A percentile compares a stretch with the other conserved stretches of the same genome.
Conservation (phyloP, 2,329 filamentous ascomycete genomes). For the Apiospora saccharicola region DNA sequence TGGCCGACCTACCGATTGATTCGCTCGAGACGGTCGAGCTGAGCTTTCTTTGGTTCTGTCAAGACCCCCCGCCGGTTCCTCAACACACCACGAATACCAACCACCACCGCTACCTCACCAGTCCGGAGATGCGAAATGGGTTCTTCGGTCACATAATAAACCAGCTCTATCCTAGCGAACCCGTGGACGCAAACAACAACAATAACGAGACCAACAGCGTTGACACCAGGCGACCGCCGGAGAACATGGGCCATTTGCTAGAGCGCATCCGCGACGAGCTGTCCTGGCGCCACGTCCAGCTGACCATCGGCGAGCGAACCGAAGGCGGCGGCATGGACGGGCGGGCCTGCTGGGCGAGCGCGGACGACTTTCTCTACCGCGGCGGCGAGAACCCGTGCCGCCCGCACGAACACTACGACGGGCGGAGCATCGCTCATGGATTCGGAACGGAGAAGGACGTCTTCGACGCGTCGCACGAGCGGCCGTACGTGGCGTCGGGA, state of each 20-base stretch:
- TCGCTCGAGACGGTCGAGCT: slow-evolving; percentile 42
- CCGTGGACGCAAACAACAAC: too few species aligned
- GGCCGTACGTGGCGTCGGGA: neutral
- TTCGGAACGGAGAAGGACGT: neutral
- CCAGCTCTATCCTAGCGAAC: too few species aligned
- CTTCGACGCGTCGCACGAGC: neutral
- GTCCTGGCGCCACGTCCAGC: slow-evolving; percentile 29
- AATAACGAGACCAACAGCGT: too few species aligned
- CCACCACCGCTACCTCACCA: neutral
- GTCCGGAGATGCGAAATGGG: too few species aligned
- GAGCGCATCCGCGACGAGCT: slow-evolving; percentile 33
- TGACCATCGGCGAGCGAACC: neutral
- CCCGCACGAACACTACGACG: neutral
- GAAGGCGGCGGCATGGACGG: neutral
- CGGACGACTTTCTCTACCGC: slow-evolving; percentile 35
- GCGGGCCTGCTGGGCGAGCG: slow-evolving; percentile 26
- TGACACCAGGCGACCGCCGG: too few species aligned
- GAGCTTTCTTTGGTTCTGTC: slow-evolving; percentile 40
- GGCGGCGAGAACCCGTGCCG: slow-evolving; percentile 35
- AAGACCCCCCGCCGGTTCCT: neutral
- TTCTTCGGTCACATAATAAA: too few species aligned
- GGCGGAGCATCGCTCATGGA: neutral
- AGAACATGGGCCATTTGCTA: slow-evolving; percentile 32
- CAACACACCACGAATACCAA: neutral
- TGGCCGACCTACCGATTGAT: slow-evolving; percentile 38